Evolutionary conservation across 768 basidiomycete species (phyloP).

Genomic region (Hortiboletus campestris): DNA sequence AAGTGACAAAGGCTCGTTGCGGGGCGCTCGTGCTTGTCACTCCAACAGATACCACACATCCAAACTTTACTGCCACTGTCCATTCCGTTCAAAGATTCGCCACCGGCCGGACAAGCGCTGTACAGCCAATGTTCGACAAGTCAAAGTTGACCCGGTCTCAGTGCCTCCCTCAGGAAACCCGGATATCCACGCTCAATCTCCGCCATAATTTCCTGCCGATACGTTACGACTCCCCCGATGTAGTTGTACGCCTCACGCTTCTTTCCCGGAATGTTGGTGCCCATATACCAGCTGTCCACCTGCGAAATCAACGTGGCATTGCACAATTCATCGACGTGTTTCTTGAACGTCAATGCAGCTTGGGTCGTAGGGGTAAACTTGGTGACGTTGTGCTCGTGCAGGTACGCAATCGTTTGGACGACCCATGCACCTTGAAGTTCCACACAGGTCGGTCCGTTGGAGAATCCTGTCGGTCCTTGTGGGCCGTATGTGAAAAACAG

Average conservation of each 20-base stretch:
- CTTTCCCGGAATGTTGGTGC: constrained; percentile 12
- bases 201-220: neutral
- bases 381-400: constrained; percentile 10
- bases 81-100: too few species aligned
- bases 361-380: constrained; percentile 11
- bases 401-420: constrained; percentile 6
- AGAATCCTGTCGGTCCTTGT: constrained; percentile 9
- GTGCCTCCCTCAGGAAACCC: constrained; percentile 1
- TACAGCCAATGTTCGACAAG: too few species aligned
- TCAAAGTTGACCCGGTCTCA: neutral
- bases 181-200: constrained; percentile 13
- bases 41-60: too few species aligned
- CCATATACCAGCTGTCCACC: constrained; percentile 5
- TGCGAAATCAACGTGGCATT: neutral
- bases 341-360: constrained; percentile 9
- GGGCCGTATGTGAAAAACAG: constrained; percentile 11
- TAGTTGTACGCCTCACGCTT: constrained; percentile 9
- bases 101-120: too few species aligned
- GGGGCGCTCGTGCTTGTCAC: too few species aligned
- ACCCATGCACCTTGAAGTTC: constrained; percentile 9
- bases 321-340: constrained; percentile 2
- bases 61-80: too few species aligned
- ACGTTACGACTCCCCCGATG: neutral
- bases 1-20: too few species aligned
- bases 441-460: constrained; percentile 8